A percentile compares a stretch with the other conserved stretches of the same genome.
Evolutionary conservation across 1,284 basidiomycete species (phyloP).

Genomic region (Austroboletus rostrupii): DNA sequence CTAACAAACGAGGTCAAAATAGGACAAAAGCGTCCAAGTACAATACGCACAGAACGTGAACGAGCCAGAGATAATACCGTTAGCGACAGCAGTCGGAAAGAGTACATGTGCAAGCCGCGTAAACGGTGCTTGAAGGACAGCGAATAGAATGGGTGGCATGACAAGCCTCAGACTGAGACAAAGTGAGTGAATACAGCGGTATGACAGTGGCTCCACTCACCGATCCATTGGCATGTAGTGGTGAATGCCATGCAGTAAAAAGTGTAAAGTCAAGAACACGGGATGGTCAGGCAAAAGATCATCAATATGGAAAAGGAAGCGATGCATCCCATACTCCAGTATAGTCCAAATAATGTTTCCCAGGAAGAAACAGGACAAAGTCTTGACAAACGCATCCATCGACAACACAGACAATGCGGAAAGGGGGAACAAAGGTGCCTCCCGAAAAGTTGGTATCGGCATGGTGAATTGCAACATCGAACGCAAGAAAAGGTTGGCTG

Average conservation of each 20-base stretch:
- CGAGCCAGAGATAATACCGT: slow-evolving; percentile 89
- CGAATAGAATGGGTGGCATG: slow-evolving; percentile 93
- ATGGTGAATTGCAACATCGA: slow-evolving; percentile 80
- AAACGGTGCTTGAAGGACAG: slow-evolving; percentile 79
- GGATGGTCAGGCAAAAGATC: slow-evolving; percentile 83
- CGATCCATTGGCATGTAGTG: slow-evolving; percentile 97
- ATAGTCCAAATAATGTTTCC: slow-evolving; percentile 94
- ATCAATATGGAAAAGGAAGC: slow-evolving; percentile 98
- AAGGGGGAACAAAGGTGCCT: slow-evolving; percentile 54
- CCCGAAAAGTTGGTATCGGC: slow-evolving; percentile 53
- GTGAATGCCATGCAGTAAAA: slow-evolving; percentile 93
- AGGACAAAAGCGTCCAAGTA: neutral
- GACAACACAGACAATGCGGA: slow-evolving; percentile 44
- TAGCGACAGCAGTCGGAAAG: slow-evolving; percentile 85
- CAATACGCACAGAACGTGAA: slow-evolving; percentile 79
- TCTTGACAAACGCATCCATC: slow-evolving; percentile 44
- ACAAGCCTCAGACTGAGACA: slow-evolving; percentile 77
- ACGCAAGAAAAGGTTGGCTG: slow-evolving; percentile 75
- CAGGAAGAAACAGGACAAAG: slow-evolving; percentile 64
- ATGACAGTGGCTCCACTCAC: slow-evolving; percentile 33
- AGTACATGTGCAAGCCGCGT: slow-evolving; percentile 81
- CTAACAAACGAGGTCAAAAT: slow-evolving; percentile 34
- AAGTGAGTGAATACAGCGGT: slow-evolving; percentile 4
- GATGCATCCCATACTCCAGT: slow-evolving; percentile 93
- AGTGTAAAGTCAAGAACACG: slow-evolving; percentile 83